Base-by-base conservation (phyloP, 352 stramenopile species). In the Phytophthora uliginosa region DNA sequence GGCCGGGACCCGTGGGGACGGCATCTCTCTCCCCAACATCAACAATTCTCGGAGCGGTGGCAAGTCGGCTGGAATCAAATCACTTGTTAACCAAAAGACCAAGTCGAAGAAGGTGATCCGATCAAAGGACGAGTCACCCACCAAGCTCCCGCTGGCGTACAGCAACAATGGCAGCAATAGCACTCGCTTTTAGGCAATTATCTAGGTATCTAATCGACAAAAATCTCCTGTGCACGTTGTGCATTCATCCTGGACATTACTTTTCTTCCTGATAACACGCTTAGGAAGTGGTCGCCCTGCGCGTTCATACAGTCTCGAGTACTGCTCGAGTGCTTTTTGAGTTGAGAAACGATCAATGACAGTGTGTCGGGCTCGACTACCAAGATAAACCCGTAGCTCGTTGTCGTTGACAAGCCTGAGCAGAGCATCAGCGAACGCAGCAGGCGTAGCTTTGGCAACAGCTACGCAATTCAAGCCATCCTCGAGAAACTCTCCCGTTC, bases 1-100 rank as follows among this genome's bases (percentile, higher is more conserved):
- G 10, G 70, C 84, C 26, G 78, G 82, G 4, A 71, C 66, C 7
- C 81, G 77, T 13, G 86, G 85, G 17, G 88, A 95, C 33, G 88
- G 88, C 1, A 83, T 95, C 51, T 86, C 81, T 2, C 52, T 82
- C 2, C 75, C 75, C 12, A 69, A 51, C 48, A 76, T 82, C n/a
- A 66, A 50, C 63, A 79, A 22, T 36, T 76, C 71, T 75, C 53
- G 71, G 58, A 53, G 22, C n/a, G 53, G 50, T 40, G 52, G 51
- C 34, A 86, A 88, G 50, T 78, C 80, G 10, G 63, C 71, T 9
- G 51, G 60, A 5, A 47, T 86, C 4, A 80, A 85, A 66, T 74
- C 80, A 2, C 69, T 84, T 3, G 72, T 88, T n/a, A 73, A 33
- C 2, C 68, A 76, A 26, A 90, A 87, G 50, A 6, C 42, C 4